A percentile compares a stretch with the other conserved stretches of the same genome.
Evolutionary conservation across 176 grass and related monocot species (phyloP).

Genomic region (Eleusine coracana): DNA sequence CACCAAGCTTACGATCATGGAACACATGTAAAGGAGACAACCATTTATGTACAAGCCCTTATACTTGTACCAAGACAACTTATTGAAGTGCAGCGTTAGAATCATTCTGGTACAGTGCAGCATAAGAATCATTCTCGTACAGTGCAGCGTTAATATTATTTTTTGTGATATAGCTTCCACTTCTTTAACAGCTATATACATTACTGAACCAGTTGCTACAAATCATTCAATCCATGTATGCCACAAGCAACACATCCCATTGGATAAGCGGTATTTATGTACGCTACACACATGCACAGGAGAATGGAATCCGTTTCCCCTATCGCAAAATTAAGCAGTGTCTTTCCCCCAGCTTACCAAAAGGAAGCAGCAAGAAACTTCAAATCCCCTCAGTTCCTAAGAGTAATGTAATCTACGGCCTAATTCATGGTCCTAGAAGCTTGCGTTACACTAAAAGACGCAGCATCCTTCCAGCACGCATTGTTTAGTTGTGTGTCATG

Average conservation of each 20-base stretch:
- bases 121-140: neutral
- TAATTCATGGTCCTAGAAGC: neutral
- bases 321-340: neutral
- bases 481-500: neutral
- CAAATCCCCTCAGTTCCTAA: neutral
- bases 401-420: neutral
- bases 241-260: neutral
- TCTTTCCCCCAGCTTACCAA: neutral
- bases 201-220: neutral
- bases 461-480: neutral
- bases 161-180: neutral
- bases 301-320: neutral
- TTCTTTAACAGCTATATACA: neutral
- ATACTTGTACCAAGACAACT: conserved; percentile 5
- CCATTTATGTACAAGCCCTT: neutral
- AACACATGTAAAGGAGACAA: neutral
- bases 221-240: neutral
- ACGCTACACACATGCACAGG: neutral
- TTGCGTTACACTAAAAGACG: neutral
- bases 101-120: neutral
- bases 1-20: neutral
- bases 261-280: neutral
- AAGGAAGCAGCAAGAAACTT: neutral
- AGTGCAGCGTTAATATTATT: neutral
- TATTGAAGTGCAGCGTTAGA: neutral